phyloP scores from a whole-genome alignment of 495 filamentous ascomycete genomes.

The Saxophila tyrrhenica region DNA sequence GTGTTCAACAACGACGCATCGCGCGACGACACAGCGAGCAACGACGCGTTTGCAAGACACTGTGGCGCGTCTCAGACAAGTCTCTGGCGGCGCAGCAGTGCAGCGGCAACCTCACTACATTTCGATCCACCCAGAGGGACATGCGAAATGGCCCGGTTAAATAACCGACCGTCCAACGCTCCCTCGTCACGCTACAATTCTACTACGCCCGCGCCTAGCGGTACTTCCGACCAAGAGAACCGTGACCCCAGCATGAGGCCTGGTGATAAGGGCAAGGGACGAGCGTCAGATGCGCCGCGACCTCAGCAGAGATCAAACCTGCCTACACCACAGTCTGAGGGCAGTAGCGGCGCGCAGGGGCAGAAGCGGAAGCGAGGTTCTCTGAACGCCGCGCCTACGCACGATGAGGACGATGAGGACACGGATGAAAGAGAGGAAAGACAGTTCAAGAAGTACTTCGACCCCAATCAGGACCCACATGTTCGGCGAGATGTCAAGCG shows the following conservation, averaged over 20 bases:
- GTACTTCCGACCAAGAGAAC: conserved; percentile 23
- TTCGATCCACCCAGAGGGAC: neutral
- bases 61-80: neutral
- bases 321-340: conserved; percentile 17
- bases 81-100: neutral
- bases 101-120: neutral
- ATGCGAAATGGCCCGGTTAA: conserved; percentile 17
- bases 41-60: neutral
- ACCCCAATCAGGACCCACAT: conserved; percentile 79
- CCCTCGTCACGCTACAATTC: conserved; percentile 10
- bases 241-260: conserved; percentile 1
- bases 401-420: conserved; percentile 41
- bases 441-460: conserved; percentile 52
- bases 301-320: conserved; percentile 3
- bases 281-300: conserved; percentile 2
- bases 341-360: neutral
- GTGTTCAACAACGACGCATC: neutral
- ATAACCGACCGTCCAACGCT: conserved; percentile 3
- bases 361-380: conserved; percentile 18
- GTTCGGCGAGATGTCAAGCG: conserved; percentile 61
- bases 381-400: conserved; percentile 28
- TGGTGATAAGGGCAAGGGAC: conserved; percentile 12
- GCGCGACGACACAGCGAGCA: neutral
- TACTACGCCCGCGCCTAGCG: conserved; percentile 2
- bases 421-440: conserved; percentile 42